A percentile compares a stretch with the other conserved stretches of the same genome.
phyloP scores from a whole-genome alignment of 2,329 filamentous ascomycete genomes.

The Alternaria alternata region DNA sequence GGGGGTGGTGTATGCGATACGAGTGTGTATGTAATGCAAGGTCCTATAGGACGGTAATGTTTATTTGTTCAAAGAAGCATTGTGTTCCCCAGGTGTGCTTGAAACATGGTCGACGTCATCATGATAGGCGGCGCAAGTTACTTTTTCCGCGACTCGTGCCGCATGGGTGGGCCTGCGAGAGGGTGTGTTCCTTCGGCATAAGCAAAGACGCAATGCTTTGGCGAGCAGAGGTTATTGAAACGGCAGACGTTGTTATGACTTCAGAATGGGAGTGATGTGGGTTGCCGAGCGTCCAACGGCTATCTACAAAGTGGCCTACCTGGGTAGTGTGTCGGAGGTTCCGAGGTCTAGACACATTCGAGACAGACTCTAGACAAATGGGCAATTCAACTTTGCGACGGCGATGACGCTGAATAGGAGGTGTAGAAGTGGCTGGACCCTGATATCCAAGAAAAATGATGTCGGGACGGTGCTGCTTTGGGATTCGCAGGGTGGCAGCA shows the following conservation, averaged over 20 bases:
- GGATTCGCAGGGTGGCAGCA: not conserved
- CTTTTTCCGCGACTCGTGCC: not conserved
- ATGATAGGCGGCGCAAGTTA: not conserved
- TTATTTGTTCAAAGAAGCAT: not conserved
- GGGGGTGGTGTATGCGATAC: not conserved
- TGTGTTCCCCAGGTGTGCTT: not conserved
- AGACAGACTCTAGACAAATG: not conserved
- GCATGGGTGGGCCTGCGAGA: not conserved
- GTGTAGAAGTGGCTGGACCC: constrained; percentile 1
- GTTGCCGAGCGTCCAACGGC: not conserved
- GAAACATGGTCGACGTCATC: constrained; percentile 8
- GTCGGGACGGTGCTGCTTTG: not conserved
- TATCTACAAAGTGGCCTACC: not conserved
- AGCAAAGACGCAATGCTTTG: not conserved
- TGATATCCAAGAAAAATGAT: not conserved
- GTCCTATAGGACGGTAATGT: not conserved
- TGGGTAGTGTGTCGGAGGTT: not conserved
- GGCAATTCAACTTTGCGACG: not conserved
- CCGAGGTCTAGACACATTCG: not conserved
- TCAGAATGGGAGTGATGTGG: not conserved
- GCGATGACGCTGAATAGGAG: not conserved
- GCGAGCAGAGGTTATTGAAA: not conserved
- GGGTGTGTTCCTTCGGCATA: not conserved
- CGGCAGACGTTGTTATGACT: not conserved
- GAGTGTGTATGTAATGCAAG: not conserved